phyloP scores from a whole-genome alignment of 2,329 filamentous ascomycete species.

The Beauveria sp. region DNA sequence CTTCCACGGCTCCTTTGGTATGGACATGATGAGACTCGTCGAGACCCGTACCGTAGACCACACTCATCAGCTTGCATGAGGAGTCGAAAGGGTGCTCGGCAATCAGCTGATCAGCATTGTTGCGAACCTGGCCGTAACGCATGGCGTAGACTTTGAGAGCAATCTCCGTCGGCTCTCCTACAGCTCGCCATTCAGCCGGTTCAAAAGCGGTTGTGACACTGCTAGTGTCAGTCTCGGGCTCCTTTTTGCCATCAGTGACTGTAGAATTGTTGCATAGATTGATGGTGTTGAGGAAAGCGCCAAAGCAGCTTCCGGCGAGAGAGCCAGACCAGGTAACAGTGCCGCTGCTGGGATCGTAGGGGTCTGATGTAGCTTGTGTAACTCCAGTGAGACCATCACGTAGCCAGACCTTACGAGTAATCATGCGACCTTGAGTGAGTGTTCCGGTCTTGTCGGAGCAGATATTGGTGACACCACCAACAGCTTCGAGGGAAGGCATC shows the following conservation, averaged over 20 bases:
- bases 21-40: slow-evolving; percentile 36
- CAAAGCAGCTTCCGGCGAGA: slow-evolving; percentile 33
- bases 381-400: slow-evolving; percentile 43
- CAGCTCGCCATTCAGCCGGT: slow-evolving; percentile 45
- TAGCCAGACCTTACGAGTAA: slow-evolving; percentile 55
- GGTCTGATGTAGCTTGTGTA: slow-evolving; percentile 48
- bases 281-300: slow-evolving; percentile 44
- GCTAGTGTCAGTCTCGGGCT: slow-evolving; percentile 37
- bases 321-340: slow-evolving; percentile 37
- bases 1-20: slow-evolving; percentile 52
- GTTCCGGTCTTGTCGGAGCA: slow-evolving; percentile 67
- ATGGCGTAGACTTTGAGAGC: slow-evolving; percentile 67
- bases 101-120: slow-evolving; percentile 38
- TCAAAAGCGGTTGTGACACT: slow-evolving; percentile 39
- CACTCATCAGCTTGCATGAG: slow-evolving; percentile 66
- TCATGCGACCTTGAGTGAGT: slow-evolving; percentile 59
- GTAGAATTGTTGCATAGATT: slow-evolving; percentile 55
- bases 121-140: slow-evolving; percentile 51
- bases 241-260: slow-evolving; percentile 41
- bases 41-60: slow-evolving; percentile 45
- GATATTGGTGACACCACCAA: slow-evolving; percentile 63
- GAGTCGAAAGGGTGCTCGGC: slow-evolving; percentile 69
- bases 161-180: slow-evolving; percentile 65
- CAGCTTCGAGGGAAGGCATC: slow-evolving; percentile 56
- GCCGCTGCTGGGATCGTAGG: slow-evolving; percentile 54